Percentiles rank a stretch among this genome's conserved stretches.
phyloP scores from a whole-genome alignment of 2,329 filamentous ascomycete genomes.

The Fusarium austroafricanum region DNA sequence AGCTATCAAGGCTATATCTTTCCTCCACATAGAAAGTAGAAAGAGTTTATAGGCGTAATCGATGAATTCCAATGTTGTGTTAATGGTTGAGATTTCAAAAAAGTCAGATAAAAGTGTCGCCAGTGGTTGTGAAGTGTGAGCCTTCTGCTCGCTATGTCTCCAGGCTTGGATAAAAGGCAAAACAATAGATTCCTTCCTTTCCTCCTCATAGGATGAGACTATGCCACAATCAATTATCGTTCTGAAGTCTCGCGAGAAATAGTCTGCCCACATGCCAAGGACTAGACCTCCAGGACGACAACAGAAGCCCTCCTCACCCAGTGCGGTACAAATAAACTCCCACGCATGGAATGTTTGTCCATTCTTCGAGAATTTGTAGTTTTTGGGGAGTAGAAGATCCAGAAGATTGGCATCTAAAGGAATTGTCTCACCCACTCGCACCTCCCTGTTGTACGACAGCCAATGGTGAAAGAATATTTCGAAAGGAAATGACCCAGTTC shows the following conservation, averaged over 20 bases:
- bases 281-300: neutral
- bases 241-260: neutral
- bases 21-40: rapidly evolving
- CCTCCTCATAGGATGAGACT: neutral
- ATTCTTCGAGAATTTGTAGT: neutral
- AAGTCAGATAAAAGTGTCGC: neutral
- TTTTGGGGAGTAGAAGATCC: neutral
- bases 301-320: neutral
- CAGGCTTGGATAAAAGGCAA: neutral
- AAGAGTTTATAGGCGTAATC: neutral
- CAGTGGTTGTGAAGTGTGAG: neutral
- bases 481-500: neutral
- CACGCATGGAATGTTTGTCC: neutral
- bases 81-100: neutral
- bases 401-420: neutral
- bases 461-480: neutral
- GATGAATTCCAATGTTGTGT: rapidly evolving
- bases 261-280: neutral
- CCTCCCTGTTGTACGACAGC: neutral
- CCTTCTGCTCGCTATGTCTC: rapidly evolving
- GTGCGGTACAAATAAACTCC: neutral
- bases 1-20: rapidly evolving
- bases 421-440: neutral
- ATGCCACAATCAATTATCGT: neutral
- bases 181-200: rapidly evolving